Conservation (phyloP, 192 early-diverging fungal genomes). For the Allomyces javanicus region DNA sequence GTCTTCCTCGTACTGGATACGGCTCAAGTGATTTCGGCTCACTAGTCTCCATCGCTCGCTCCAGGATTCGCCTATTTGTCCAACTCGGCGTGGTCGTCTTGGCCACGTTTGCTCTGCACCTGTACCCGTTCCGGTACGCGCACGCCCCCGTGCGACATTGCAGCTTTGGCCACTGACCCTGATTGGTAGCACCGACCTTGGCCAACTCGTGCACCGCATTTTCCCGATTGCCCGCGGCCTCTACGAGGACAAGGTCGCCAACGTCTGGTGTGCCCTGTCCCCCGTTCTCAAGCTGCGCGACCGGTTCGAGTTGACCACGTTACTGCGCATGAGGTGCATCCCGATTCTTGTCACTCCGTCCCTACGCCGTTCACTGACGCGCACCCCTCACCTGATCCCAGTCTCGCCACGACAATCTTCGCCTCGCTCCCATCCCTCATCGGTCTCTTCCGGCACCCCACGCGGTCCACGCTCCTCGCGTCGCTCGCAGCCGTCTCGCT, state of each 20-base stretch:
- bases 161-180: no score
- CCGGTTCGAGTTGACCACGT: slow-evolving; percentile 30
- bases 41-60: neutral
- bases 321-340: slow-evolving; percentile 47
- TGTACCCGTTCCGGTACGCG: slow-evolving; percentile 48
- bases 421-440: slow-evolving; percentile 53
- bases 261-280: slow-evolving; percentile 87
- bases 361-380: neutral
- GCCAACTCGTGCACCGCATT: slow-evolving; percentile 60
- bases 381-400: slow-evolving; percentile 5
- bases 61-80: slow-evolving; percentile 32
- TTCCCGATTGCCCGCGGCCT: slow-evolving; percentile 86
- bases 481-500: slow-evolving; percentile 54
- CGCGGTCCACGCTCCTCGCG: slow-evolving; percentile 36
- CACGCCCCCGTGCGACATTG: no score
- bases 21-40: neutral
- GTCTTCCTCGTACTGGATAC: neutral
- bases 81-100: slow-evolving; percentile 56
- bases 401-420: slow-evolving; percentile 41
- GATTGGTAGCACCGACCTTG: slow-evolving; percentile 15
- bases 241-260: slow-evolving; percentile 98
- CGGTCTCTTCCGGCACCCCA: slow-evolving; percentile 39
- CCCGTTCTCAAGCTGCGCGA: slow-evolving; percentile 63
- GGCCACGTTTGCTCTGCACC: slow-evolving; percentile 38
- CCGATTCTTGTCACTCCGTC: neutral